phyloP scores from a whole-genome alignment of 2,329 filamentous ascomycete genomes.

The Trichoderma atrobrunneum region DNA sequence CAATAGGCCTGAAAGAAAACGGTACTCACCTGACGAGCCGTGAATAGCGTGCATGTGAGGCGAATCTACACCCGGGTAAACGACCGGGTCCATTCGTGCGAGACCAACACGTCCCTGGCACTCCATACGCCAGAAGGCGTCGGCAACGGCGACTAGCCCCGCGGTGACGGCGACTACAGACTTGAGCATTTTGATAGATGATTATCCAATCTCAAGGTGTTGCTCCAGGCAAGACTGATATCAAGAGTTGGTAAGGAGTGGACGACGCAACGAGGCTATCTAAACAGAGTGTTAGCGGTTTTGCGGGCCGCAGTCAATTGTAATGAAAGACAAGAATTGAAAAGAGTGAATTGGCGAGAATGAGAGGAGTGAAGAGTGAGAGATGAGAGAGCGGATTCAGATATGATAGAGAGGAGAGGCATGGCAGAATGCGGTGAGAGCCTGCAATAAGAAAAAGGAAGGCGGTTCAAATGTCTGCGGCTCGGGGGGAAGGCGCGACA shows the following conservation, averaged over 20 bases:
- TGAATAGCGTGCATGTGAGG: conserved; percentile 72
- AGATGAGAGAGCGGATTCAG: not conserved
- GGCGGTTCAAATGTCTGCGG: not conserved
- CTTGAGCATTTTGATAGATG: conserved; percentile 34
- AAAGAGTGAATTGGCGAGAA: not conserved
- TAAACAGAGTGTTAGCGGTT: conserved; percentile 23
- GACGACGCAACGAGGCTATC: conserved; percentile 38
- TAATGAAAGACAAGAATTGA: not conserved
- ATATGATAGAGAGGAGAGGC: not conserved
- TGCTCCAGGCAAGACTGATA: conserved; percentile 19
- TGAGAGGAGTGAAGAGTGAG: not conserved
- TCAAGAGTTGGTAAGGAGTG: conserved; percentile 29
- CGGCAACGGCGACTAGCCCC: conserved; percentile 39
- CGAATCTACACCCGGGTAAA: conserved; percentile 58
- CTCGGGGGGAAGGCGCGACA: not conserved
- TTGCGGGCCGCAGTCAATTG: not conserved
- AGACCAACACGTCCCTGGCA: conserved; percentile 69
- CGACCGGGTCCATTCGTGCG: conserved; percentile 74
- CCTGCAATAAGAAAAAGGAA: not conserved
- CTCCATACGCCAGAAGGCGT: conserved; percentile 88
- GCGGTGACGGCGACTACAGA: conserved; percentile 32
- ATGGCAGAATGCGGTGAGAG: conserved; percentile 2
- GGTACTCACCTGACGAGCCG: conserved; percentile 67
- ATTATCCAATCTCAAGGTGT: conserved; percentile 28
- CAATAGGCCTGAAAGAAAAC: conserved; percentile 22